phyloP scores from a whole-genome alignment of 2,329 filamentous ascomycete genomes.

The Sarocladium kiliense region DNA sequence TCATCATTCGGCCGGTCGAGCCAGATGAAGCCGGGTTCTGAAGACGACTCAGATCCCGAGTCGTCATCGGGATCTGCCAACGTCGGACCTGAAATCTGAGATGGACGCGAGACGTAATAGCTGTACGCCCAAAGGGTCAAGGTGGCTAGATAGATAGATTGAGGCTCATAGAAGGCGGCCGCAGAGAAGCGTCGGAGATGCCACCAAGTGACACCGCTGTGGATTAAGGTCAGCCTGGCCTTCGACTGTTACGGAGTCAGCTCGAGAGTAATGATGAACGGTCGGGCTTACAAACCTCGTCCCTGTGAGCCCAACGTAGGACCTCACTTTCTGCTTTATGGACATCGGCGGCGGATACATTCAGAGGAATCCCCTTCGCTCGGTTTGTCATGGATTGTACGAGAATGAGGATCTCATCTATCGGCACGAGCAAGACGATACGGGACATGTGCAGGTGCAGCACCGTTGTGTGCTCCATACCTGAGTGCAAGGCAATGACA shows the following conservation, averaged over 20 bases:
- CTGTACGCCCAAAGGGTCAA: constrained; percentile 36
- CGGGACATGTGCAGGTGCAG: constrained; percentile 51
- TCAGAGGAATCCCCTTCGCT: constrained; percentile 10
- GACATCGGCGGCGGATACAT: background rate
- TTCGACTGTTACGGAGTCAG: constrained; percentile 28
- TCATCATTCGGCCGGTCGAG: constrained; percentile 53
- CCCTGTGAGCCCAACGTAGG: constrained; percentile 27
- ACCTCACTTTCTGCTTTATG: constrained; percentile 21
- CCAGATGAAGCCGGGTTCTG: constrained; percentile 37
- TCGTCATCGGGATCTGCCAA: constrained; percentile 5
- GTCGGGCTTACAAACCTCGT: constrained; percentile 16
- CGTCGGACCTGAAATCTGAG: background rate
- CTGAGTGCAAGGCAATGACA: constrained; percentile 40
- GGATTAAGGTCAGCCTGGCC: constrained; percentile 37
- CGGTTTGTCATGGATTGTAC: constrained; percentile 26
- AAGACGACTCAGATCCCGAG: constrained; percentile 5
- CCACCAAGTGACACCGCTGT: constrained; percentile 40
- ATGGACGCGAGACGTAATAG: constrained; percentile 12
- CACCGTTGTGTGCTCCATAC: constrained; percentile 49
- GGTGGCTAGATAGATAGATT: constrained; percentile 30
- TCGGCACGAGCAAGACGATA: constrained; percentile 45
- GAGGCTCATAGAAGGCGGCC: constrained; percentile 33
- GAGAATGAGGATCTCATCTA: constrained; percentile 37
- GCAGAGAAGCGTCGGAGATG: constrained; percentile 38
- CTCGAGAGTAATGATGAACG: background rate